phyloP scores from a whole-genome alignment of 192 early-diverging fungal species.

The Coemansia sp. region DNA sequence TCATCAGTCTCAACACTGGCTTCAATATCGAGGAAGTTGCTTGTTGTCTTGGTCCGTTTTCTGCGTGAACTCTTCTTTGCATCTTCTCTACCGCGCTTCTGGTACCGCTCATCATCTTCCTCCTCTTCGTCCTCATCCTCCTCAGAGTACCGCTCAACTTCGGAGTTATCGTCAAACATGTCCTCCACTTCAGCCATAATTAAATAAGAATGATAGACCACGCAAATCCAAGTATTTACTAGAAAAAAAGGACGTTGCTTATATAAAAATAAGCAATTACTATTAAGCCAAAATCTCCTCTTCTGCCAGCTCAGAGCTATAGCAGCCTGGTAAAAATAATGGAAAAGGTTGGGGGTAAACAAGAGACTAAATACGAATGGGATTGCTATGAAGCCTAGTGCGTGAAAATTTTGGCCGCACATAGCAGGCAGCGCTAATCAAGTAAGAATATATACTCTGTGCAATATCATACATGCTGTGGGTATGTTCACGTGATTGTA shows the following conservation, averaged over 20 bases:
- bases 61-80: conserved; percentile 20
- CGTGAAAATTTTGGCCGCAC: too few species aligned
- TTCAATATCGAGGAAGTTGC: conserved; percentile 70
- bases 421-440: too few species aligned
- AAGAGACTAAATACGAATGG: too few species aligned
- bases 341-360: too few species aligned
- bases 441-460: not conserved
- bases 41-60: conserved; percentile 30
- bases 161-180: conserved; percentile 70
- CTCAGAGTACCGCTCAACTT: conserved; percentile 56
- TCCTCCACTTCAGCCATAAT: conserved; percentile 64
- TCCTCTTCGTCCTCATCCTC: conserved; percentile 36
- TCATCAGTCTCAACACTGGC: conserved; percentile 76
- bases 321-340: too few species aligned
- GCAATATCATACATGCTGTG: not conserved
- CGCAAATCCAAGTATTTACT: too few species aligned
- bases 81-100: conserved; percentile 1
- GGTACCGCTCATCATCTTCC: conserved; percentile 9
- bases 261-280: too few species aligned
- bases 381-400: too few species aligned
- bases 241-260: too few species aligned
- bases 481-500: not conserved
- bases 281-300: too few species aligned
- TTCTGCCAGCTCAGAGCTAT: too few species aligned
- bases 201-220: not conserved